These are phyloP conservation scores for Nicotiana knightiana DNA, from an alignment of 257 asterid species.

Conservation along the genomic window DNA sequence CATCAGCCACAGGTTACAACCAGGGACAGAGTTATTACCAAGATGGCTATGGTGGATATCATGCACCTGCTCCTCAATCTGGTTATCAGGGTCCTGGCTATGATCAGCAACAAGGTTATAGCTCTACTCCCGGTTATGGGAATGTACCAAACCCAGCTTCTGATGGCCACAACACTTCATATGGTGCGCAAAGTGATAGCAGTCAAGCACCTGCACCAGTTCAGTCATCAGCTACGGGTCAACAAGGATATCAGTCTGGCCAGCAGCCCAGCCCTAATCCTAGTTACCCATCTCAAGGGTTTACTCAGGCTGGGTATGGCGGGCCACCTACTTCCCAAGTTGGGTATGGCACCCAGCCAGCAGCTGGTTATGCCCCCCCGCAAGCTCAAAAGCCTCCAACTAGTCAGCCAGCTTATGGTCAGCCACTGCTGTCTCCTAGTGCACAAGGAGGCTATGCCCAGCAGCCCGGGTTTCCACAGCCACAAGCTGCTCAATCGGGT, in stretches of 20 bases:
- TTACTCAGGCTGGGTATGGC: conserved; percentile 60
- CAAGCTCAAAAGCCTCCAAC: conserved; percentile 35
- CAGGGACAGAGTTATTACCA: conserved; percentile 78
- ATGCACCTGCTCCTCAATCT: conserved; percentile 48
- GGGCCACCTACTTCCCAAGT: conserved; percentile 50
- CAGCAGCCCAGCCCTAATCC: conserved; percentile 35
- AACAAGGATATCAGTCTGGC: conserved; percentile 22
- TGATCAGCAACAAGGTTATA: conserved; percentile 75
- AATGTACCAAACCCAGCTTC: conserved; percentile 31
- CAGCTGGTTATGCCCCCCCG: conserved; percentile 32
- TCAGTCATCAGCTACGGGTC: conserved; percentile 35
- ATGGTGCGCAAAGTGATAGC: conserved; percentile 63
- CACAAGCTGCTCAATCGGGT: conserved; percentile 28
- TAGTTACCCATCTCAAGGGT: conserved; percentile 48
- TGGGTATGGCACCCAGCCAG: conserved; percentile 55
- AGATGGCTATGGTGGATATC: conserved; percentile 69
- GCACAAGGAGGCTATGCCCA: conserved; percentile 43
- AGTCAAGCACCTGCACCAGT: conserved; percentile 57
- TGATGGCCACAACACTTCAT: conserved; percentile 50
- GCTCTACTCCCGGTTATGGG: conserved; percentile 53
- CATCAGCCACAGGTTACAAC: conserved; percentile 40
- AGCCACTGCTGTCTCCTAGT: conserved; percentile 47
- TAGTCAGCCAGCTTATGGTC: conserved; percentile 42
- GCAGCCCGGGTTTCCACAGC: conserved; percentile 30
- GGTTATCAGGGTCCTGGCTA: conserved; percentile 58